These are phyloP conservation scores for Fusarium chlamydosporum DNA, from an alignment of 2,329 filamentous ascomycete species.

Conservation along the genomic window DNA sequence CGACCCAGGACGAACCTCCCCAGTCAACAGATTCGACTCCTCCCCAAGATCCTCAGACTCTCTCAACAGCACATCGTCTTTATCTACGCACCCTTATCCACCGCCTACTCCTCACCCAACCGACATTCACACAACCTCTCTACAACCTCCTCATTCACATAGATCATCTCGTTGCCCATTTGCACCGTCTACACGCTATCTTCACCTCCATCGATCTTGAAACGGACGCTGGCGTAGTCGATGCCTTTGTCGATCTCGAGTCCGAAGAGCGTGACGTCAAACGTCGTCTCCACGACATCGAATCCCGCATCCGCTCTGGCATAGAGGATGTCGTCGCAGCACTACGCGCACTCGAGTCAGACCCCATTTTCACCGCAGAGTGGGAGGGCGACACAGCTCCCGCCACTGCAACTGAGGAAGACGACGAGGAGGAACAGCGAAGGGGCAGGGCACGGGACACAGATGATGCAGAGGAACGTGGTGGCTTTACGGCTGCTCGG, in stretches of 20 bases:
- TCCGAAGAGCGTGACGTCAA: conserved; percentile 79
- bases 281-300: conserved; percentile 73
- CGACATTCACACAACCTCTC: conserved; percentile 73
- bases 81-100: conserved; percentile 80
- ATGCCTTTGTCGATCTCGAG: conserved; percentile 78
- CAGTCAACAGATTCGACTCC: conserved; percentile 43
- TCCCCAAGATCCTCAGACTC: conserved; percentile 83
- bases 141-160: conserved; percentile 78
- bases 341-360: conserved; percentile 62
- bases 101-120: conserved; percentile 75
- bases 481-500: conserved; percentile 75
- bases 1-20: conserved; percentile 41
- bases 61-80: conserved; percentile 82
- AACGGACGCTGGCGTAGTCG: conserved; percentile 83
- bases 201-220: conserved; percentile 86
- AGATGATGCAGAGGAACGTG: conserved; percentile 54
- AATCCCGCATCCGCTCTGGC: conserved; percentile 74
- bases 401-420: conserved; percentile 24
- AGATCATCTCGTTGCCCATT: conserved; percentile 85
- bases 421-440: conserved; percentile 28
- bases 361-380: conserved; percentile 61
- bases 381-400: conserved; percentile 56
- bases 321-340: conserved; percentile 76
- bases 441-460: conserved; percentile 55
- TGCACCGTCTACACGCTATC: conserved; percentile 80